Conservation (phyloP, 345 rosid species). For the Rhodomyrtus tomentosa region DNA sequence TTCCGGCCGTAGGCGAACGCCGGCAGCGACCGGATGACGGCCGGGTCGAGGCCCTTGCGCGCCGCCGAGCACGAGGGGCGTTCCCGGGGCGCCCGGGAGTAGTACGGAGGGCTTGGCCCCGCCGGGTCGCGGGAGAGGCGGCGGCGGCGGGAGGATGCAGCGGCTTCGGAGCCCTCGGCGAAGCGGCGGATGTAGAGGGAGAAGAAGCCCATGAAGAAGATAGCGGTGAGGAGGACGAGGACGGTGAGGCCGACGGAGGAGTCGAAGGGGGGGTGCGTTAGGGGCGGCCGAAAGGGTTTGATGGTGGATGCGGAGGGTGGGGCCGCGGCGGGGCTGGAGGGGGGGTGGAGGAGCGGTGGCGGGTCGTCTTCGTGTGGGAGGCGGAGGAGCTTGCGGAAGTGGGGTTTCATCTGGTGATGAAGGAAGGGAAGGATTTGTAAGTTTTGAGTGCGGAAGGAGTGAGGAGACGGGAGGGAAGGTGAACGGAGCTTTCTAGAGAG, state of each 20-base stretch:
- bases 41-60: conserved; percentile 25
- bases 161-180: background rate
- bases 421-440: background rate
- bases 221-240: conserved; percentile 32
- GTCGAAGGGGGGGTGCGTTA: conserved; percentile 6
- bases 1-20: conserved; percentile 23
- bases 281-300: background rate
- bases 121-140: background rate
- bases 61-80: background rate
- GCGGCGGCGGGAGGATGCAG: background rate
- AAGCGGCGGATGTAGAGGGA: conserved; percentile 42
- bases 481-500: background rate
- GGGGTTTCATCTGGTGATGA: background rate
- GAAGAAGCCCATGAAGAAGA: conserved; percentile 51
- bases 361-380: background rate
- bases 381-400: background rate
- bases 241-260: conserved; percentile 35
- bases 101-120: background rate
- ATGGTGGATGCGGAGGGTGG: background rate
- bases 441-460: background rate
- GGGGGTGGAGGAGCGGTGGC: background rate
- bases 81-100: background rate
- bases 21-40: conserved; percentile 25
- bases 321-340: background rate
- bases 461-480: background rate